Base-by-base conservation (phyloP, 768 basidiomycete genomes). In the Suillus sp. region DNA sequence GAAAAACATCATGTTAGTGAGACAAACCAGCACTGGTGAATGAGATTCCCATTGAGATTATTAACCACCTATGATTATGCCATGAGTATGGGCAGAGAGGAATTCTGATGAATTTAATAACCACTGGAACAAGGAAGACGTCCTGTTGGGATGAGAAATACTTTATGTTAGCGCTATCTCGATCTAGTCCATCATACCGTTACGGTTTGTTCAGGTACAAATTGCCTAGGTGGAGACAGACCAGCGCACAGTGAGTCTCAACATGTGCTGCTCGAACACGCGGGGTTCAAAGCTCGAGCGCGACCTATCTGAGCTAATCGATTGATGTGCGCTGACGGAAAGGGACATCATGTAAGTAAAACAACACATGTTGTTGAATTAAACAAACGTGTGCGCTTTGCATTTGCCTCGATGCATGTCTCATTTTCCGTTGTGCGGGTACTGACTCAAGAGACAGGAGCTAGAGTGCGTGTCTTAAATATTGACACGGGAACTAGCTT, bases 311-410 rank as follows among this genome's bases (percentile, higher is more conserved):
- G 27, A 50, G 48, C 16, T 27, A 57, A 57, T 57, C 56, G 56
- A 57, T 57, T 8, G 34, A 32, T 30, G 18, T 53, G 51, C 10
- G 20, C 18, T 53, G 30, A 53, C 32, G 51, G 30, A 30, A 51
- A 30, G 51, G 10, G 32, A 13, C 20, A 13, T 34, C 20, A 11
- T 53, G 25, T 32, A 35, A 7, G 25, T 40, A 11, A 40, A 40
- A 40, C 38, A 57, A 57, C 37, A 40, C 56, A 30, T 27, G 56
- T 57, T 56, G 55, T 55, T 55, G 37, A 56, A 40, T 40, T 38
- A 20, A 25, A 38, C 37, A 27, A 57, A 40, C 35, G 18, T 16
- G 18, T 57, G 38, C 40, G 18, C 0, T 30, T 27, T 40, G 5
- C 18, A 53, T 34, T 34, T 53, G 56, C 56, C 38, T 57, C 38